Evolutionary conservation across 2,329 filamentous ascomycete genomes (phyloP).

Genomic region (Ophiocordyceps camponoti-leonardi): DNA sequence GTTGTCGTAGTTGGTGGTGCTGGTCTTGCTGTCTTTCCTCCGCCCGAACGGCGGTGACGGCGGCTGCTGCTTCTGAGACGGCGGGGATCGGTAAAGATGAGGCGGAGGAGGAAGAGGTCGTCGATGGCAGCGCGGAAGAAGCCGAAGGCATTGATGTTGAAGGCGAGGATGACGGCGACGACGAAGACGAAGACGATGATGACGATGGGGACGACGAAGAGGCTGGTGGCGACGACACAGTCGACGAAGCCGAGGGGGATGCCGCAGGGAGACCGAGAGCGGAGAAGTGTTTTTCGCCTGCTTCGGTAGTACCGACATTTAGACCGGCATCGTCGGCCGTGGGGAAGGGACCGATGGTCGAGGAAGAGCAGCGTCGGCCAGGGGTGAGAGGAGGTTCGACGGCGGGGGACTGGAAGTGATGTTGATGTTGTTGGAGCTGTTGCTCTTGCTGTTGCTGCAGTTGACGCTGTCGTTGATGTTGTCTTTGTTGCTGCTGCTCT

Average conservation of each 20-base stretch:
- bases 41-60: too few species aligned
- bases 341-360: background rate
- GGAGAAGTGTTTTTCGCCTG: background rate
- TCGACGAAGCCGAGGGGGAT: background rate
- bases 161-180: background rate
- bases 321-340: background rate
- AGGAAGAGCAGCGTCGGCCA: background rate
- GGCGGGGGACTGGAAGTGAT: background rate
- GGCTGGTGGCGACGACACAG: background rate
- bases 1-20: background rate
- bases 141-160: background rate
- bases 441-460: background rate
- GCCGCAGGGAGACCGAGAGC: background rate
- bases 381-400: background rate
- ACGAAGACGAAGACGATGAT: background rate
- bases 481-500: background rate
- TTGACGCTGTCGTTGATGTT: background rate
- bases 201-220: background rate
- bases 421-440: background rate
- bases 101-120: background rate
- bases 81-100: background rate
- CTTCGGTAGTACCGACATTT: background rate
- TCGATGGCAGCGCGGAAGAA: background rate
- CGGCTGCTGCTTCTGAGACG: background rate
- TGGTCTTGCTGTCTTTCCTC: background rate